Evolutionary conservation across 1,284 basidiomycete species (phyloP).

Genomic region (Sporisorium scitamineum): DNA sequence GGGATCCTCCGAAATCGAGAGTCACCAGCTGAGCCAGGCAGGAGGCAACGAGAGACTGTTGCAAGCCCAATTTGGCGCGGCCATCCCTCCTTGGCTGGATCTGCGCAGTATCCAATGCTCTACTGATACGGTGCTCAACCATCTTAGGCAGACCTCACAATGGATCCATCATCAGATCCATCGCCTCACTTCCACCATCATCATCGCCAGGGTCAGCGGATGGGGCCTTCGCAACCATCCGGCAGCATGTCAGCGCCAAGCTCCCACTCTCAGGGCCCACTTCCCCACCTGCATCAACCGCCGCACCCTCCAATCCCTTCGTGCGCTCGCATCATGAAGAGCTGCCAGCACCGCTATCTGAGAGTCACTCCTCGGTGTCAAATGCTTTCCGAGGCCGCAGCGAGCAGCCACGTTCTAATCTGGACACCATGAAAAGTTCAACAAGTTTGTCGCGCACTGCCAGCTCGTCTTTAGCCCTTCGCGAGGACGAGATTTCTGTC

Average conservation of each 20-base stretch:
- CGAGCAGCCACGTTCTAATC: not conserved
- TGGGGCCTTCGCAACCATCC: conserved; percentile 12
- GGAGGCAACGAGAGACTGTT: too few species aligned
- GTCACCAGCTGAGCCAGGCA: not conserved
- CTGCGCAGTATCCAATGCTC: not conserved
- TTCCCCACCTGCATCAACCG: conserved; percentile 31
- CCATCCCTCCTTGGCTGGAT: not conserved
- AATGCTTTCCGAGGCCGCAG: not conserved
- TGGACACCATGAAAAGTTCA: not conserved
- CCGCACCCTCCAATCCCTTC: conserved; percentile 28
- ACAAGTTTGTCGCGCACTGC: conserved; percentile 7
- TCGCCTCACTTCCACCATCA: conserved; percentile 22
- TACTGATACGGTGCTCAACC: not conserved
- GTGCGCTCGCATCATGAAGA: conserved; percentile 33
- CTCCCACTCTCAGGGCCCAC: conserved; percentile 26
- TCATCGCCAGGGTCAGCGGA: conserved; percentile 19
- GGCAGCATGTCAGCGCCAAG: conserved; percentile 25
- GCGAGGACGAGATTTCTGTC: conserved; percentile 16
- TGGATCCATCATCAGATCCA: conserved; percentile 30
- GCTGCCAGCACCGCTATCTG: conserved; percentile 1
- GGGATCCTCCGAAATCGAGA: not conserved
- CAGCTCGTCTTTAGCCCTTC: conserved; percentile 1
- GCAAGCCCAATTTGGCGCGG: not conserved
- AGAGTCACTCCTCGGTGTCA: not conserved
- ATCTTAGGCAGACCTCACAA: not conserved